A percentile compares a stretch with the other conserved stretches of the same genome.
Conservation (phyloP, 192 early-diverging fungal genomes). For the Rhizophagus sp. region DNA sequence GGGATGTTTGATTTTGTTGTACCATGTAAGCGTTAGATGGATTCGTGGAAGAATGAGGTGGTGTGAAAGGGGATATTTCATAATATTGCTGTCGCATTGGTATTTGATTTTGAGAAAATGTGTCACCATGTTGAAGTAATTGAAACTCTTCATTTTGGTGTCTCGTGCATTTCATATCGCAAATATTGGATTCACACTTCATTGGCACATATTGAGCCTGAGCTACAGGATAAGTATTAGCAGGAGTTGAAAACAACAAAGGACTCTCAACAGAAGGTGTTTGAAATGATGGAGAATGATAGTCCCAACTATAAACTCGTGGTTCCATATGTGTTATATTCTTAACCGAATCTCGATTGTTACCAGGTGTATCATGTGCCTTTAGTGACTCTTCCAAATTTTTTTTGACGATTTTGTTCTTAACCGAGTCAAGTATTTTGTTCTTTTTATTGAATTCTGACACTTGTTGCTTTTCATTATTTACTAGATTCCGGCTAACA, state of each 20-base stretch:
- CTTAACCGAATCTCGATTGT: too few species aligned
- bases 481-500: neutral
- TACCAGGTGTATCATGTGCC: neutral
- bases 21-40: neutral
- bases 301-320: neutral
- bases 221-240: slow-evolving; percentile 13
- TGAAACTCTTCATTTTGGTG: neutral
- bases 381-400: neutral
- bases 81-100: neutral
- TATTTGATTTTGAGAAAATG: slow-evolving; percentile 6
- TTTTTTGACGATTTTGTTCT: neutral
- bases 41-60: neutral
- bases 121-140: neutral
- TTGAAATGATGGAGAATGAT: neutral
- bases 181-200: neutral
- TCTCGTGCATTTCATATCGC: neutral
- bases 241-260: slow-evolving; percentile 5
- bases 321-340: neutral
- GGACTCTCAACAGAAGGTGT: neutral
- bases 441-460: too few species aligned
- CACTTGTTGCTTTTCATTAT: neutral
- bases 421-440: too few species aligned
- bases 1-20: neutral
- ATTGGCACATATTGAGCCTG: neutral
- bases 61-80: neutral